Base-by-base conservation (phyloP, 352 stramenopile genomes). In the Phytophthora capsici region DNA sequence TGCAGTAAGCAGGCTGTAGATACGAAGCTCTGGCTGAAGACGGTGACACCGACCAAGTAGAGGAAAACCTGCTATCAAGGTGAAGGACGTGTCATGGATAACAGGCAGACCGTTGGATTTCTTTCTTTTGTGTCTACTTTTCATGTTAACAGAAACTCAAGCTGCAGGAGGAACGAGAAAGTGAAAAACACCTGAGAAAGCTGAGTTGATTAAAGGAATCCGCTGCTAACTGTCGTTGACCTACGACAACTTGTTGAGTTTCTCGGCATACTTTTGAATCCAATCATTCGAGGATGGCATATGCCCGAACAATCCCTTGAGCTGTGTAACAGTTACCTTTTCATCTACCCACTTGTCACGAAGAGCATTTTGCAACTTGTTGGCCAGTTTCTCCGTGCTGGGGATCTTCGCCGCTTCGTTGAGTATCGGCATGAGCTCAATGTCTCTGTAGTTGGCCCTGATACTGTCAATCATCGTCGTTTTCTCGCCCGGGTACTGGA, bases 101-200 rank as follows among this genome's bases (percentile, higher is more conserved):
- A 77, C 57, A 77, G 57, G 53, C 49, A 77, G 45, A 65, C 57
- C 48, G 38, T 73, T 77, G 52, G 46, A 60, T 63, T 69, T 71
- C 25, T 54, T 53, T 28, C n/a, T 71, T 13, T 20, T 60, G 17
- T 62, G 43, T 57, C n/a, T n/a, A n/a, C n/a, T 61, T 19, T 2
- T 57, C 14, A 9, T 66, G 26, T 25, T 56, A 32, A 32, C 28
- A 28, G 32, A 38, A 38, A 38, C 13, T 38, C 9, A 16, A n/a
- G n/a, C n/a, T n/a, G n/a, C n/a, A n/a, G n/a, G n/a, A n/a, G n/a
- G n/a, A n/a, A n/a, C n/a, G n/a, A n/a, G n/a, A n/a, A n/a, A n/a
- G n/a, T n/a, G n/a, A n/a, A n/a, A n/a, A n/a, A n/a, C n/a, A n/a
- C n/a, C n/a, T n/a, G n/a, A n/a, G n/a, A n/a, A n/a, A n/a, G n/a